phyloP scores from a whole-genome alignment of 768 basidiomycete genomes.

The Pleurotus tuber-regium region DNA sequence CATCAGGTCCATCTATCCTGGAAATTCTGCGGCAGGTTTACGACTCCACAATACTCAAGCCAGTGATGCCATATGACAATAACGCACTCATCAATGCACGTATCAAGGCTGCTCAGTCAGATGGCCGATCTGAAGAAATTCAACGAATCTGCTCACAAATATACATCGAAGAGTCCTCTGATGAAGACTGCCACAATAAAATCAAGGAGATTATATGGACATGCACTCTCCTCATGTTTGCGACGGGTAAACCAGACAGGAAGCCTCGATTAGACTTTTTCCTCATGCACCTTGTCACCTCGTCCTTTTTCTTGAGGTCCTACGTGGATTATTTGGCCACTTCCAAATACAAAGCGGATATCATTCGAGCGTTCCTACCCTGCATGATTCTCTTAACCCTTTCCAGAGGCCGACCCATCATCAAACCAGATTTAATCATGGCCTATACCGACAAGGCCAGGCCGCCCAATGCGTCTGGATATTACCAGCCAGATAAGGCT shows the following conservation, averaged over 20 bases:
- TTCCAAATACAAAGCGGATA: constrained; percentile 35
- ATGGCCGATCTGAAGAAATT: constrained; percentile 44
- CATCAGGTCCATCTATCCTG: constrained; percentile 38
- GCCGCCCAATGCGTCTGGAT: constrained; percentile 26
- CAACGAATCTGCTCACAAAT: constrained; percentile 39
- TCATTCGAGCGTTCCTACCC: constrained; percentile 44
- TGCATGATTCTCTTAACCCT: constrained; percentile 31
- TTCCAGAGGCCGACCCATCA: constrained; percentile 52
- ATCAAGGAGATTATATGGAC: constrained; percentile 51
- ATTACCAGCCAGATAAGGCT: constrained; percentile 15
- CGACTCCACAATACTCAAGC: constrained; percentile 44
- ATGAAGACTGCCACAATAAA: constrained; percentile 45
- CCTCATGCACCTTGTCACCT: constrained; percentile 58
- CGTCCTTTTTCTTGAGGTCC: constrained; percentile 47
- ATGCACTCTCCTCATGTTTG: constrained; percentile 45
- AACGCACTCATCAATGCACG: constrained; percentile 38
- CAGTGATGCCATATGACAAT: constrained; percentile 51
- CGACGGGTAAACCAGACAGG: constrained; percentile 41
- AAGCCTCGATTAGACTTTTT: constrained; percentile 55
- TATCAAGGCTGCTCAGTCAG: constrained; percentile 27
- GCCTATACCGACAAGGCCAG: constrained; percentile 38
- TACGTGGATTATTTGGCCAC: constrained; percentile 32
- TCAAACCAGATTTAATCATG: constrained; percentile 47
- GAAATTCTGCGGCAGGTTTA: constrained; percentile 50
- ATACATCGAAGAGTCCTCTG: constrained; percentile 29